Evolutionary conservation across 2,329 filamentous ascomycete species (phyloP).

Genomic region (Fusarium sp.): DNA sequence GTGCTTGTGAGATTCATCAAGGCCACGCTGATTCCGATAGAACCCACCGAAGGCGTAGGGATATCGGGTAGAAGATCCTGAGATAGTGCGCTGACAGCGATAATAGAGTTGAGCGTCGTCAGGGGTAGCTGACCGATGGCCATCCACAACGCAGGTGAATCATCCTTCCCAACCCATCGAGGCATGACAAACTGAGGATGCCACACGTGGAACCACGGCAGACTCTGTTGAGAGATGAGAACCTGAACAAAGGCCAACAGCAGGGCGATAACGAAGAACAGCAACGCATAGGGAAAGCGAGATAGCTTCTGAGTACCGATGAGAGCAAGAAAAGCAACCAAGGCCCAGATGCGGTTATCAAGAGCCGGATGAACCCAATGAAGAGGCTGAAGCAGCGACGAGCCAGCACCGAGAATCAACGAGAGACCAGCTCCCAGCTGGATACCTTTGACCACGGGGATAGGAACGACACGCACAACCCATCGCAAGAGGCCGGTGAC

Average conservation of each 20-base stretch:
- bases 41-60: slow-evolving; percentile 76
- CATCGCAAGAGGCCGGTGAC: slow-evolving; percentile 81
- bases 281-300: slow-evolving; percentile 81
- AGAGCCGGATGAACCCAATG: slow-evolving; percentile 75
- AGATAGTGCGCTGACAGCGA: slow-evolving; percentile 86
- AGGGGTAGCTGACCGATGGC: slow-evolving; percentile 89
- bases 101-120: slow-evolving; percentile 91
- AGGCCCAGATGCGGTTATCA: slow-evolving; percentile 83
- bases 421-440: slow-evolving; percentile 92
- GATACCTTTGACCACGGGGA: slow-evolving; percentile 93
- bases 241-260: slow-evolving; percentile 67
- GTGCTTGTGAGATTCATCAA: slow-evolving; percentile 86
- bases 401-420: slow-evolving; percentile 82
- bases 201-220: slow-evolving; percentile 71
- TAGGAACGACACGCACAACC: slow-evolving; percentile 80
- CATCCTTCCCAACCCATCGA: slow-evolving; percentile 45
- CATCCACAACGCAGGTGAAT: slow-evolving; percentile 61
- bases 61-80: slow-evolving; percentile 79
- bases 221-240: slow-evolving; percentile 43
- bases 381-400: slow-evolving; percentile 74
- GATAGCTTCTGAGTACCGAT: slow-evolving; percentile 74
- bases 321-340: slow-evolving; percentile 79
- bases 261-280: slow-evolving; percentile 77
- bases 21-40: slow-evolving; percentile 84
- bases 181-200: slow-evolving; percentile 61